Percentiles rank a stretch among this genome's conserved stretches.
Evolutionary conservation across 305 asterid species (phyloP).

Genomic region (Ajuga reptans): DNA sequence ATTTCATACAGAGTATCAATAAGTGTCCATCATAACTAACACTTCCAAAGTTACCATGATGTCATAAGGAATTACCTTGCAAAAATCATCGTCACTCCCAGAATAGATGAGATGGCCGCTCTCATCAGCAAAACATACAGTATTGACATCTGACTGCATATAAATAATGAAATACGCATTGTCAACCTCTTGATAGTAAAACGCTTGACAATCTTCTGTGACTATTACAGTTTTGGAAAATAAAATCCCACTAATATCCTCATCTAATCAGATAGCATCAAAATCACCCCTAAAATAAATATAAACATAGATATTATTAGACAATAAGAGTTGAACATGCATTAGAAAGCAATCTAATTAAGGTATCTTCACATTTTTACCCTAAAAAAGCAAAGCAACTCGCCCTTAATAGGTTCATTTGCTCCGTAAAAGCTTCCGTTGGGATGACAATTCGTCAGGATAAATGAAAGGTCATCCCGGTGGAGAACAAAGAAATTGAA

Average conservation of each 20-base stretch:
- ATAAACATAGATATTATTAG: neutral
- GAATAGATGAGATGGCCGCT: conserved; percentile 76
- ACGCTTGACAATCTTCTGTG: neutral
- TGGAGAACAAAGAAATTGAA: neutral
- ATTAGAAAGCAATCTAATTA: neutral
- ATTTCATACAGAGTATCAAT: neutral
- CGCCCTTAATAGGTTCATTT: neutral
- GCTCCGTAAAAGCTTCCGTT: neutral
- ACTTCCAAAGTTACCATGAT: neutral
- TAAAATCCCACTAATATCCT: neutral
- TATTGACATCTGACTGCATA: conserved; percentile 74
- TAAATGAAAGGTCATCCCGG: neutral
- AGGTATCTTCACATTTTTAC: neutral
- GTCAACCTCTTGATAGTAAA: neutral
- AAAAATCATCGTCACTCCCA: conserved; percentile 75
- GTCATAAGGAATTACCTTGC: conserved; percentile 48
- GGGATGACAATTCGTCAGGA: neutral
- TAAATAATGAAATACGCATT: neutral
- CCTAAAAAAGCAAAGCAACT: neutral
- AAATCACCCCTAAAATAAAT: neutral
- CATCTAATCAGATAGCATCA: neutral
- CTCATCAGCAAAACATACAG: conserved; percentile 87
- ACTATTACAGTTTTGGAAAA: neutral
- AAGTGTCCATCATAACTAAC: neutral
- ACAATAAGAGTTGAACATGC: neutral